phyloP scores from a whole-genome alignment of 2,329 filamentous ascomycete genomes.

The Thelonectria olida region DNA sequence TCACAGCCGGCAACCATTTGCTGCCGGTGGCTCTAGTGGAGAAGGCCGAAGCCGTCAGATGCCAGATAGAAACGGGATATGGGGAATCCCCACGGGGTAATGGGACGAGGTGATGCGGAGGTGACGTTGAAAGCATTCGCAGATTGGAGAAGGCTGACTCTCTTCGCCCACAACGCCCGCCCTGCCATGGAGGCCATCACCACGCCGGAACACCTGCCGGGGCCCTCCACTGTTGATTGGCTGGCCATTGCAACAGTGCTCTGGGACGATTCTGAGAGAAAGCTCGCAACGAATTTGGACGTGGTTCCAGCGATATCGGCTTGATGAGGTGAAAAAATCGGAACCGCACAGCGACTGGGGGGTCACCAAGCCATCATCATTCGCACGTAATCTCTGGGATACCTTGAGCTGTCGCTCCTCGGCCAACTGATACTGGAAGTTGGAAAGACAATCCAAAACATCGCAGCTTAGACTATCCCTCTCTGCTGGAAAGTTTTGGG shows the following conservation, averaged over 20 bases:
- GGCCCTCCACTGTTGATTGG: not conserved
- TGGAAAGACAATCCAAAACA: too few species aligned
- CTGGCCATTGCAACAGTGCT: not conserved
- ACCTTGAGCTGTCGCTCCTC: too few species aligned
- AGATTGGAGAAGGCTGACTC: not conserved
- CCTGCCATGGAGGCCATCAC: not conserved
- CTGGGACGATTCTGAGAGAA: slow-evolving; percentile 1
- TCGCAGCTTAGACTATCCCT: too few species aligned
- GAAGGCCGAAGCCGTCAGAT: slow-evolving; percentile 1
- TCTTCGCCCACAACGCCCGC: not conserved
- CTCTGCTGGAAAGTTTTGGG: too few species aligned
- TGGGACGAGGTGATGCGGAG: not conserved
- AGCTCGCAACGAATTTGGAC: not conserved
- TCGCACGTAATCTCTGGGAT: not conserved
- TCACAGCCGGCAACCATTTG: not conserved
- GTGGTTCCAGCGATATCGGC: slow-evolving; percentile 5
- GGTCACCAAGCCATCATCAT: not conserved
- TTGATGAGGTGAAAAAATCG: not conserved
- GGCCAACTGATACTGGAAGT: too few species aligned
- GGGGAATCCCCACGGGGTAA: slow-evolving; percentile 11
- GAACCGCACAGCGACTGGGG: not conserved
- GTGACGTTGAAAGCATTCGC: slow-evolving; percentile 9
- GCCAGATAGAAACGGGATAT: not conserved
- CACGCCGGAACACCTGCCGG: not conserved
- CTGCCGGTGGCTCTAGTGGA: not conserved